Conservation (phyloP, 2,329 filamentous ascomycete genomes). For the Colletotrichum sidae region DNA sequence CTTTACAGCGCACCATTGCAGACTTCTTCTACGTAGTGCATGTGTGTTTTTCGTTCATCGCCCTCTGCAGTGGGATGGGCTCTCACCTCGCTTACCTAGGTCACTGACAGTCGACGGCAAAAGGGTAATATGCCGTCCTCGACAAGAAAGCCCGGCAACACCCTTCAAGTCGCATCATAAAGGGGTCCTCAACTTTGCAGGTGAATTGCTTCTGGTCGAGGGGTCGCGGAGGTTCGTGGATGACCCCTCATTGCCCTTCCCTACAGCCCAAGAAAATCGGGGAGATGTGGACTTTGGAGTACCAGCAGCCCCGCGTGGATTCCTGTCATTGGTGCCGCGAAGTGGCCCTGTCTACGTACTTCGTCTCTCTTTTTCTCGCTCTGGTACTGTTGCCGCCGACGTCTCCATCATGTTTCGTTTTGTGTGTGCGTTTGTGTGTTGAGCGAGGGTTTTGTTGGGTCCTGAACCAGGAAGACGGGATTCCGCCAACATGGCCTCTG, state of each 20-base stretch:
- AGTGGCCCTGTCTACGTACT: neutral
- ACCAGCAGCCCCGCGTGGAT: neutral
- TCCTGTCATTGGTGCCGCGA: conserved; percentile 13
- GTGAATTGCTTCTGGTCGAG: neutral
- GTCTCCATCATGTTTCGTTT: conserved; percentile 5
- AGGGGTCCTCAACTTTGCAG: no score
- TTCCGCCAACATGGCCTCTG: no score
- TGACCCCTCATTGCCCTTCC: conserved; percentile 8
- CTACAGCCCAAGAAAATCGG: conserved; percentile 3
- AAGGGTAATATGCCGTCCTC: no score
- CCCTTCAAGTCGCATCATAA: no score
- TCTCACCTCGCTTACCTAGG: conserved; percentile 8
- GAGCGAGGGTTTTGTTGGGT: conserved; percentile 4
- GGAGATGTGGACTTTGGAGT: conserved; percentile 9
- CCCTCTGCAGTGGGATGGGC: conserved; percentile 15
- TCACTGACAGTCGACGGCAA: neutral
- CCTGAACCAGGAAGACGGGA: neutral
- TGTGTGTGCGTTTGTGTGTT: conserved; percentile 3
- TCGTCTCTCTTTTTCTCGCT: neutral
- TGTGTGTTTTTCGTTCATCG: neutral
- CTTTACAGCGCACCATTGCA: no score
- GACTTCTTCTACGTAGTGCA: no score
- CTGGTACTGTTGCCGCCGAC: neutral
- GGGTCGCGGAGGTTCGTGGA: neutral
- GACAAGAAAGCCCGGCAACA: no score